Evolutionary conservation across 2,329 filamentous ascomycete genomes (phyloP), one percentile per base, ranked within the genome.

Genomic region (Lachnellula occidentalis): DNA sequence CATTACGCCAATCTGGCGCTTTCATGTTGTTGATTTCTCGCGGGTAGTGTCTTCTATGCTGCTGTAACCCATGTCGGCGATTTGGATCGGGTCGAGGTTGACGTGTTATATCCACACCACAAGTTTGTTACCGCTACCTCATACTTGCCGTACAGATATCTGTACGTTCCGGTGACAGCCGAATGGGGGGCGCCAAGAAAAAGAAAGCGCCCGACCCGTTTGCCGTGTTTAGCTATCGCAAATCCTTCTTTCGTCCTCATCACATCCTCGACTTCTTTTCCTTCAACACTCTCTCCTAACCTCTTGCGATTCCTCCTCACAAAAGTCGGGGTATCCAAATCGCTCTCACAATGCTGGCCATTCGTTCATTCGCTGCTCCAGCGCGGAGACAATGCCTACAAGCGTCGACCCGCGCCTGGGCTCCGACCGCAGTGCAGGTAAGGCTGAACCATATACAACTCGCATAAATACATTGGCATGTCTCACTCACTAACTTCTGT

Each of bases 321-420:
- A 54, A 50, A 45, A 50, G 53, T 54, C 3, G 27, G 9, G 27
- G 27, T 31, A 50, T 50, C 56, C 56, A 59, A 54, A 55, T 52
- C 56, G 50, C 52, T 48, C 65, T 74, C 79, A 87, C 72, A 70
- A 96, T 96, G 91, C 79, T 95, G 76, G 85, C 88, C 75, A 78
- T 88, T 72, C 87, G 90, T 76, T 83, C 85, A 68, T 82, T 92
- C 73, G 83, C 85, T 73, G 82, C 82, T 69, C 86, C 89, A 70
- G 82, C 84, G 74, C 83, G 88, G 74, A 76, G 81, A 75, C 89
- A 95, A 78, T 89, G 83, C 80, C 77, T 92, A 74, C 85, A 86
- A 73, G 80, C 82, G 69, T 80, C 83, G 69, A 78, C 80, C 67
- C 80, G 81, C 72, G 78, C 77, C 56, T 74, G 75, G 63, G 72